Percentiles rank a stretch among this genome's conserved stretches.
These are phyloP conservation scores for Zychaea mexicana DNA, from an alignment of 371 early-diverging fungal species.

Conservation along the genomic window DNA sequence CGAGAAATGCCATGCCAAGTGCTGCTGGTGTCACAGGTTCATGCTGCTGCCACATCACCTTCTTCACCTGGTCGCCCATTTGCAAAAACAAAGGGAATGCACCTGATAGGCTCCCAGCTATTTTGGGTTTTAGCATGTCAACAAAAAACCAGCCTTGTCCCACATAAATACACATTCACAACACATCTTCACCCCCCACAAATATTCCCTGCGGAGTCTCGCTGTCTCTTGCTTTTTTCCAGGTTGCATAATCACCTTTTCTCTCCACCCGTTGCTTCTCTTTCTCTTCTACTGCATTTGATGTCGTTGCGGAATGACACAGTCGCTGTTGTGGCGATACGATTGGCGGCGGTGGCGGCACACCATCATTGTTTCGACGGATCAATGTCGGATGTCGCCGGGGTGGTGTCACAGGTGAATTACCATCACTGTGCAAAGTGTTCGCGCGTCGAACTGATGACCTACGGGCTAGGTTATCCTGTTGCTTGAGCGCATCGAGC, in stretches of 20 bases:
- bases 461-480: conserved; percentile 10
- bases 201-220: no score
- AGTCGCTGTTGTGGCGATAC: not conserved
- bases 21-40: conserved; percentile 36
- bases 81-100: conserved; percentile 44
- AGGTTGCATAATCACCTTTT: not conserved
- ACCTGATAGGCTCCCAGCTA: conserved; percentile 12
- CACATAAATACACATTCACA: no score
- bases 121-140: not conserved
- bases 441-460: conserved; percentile 9
- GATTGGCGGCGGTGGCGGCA: not conserved
- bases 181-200: not conserved
- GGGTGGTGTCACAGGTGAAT: not conserved
- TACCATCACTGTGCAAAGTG: not conserved
- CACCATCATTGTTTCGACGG: not conserved
- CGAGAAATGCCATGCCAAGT: conserved; percentile 49
- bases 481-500: conserved; percentile 22
- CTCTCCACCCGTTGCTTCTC: not conserved
- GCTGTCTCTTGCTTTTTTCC: no score
- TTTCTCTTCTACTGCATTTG: not conserved
- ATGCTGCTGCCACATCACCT: conserved; percentile 31
- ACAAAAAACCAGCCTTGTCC: not conserved
- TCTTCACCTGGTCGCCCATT: conserved; percentile 51
- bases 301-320: not conserved
- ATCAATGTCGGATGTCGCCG: not conserved